Percentiles rank a stretch among this genome's conserved stretches.
phyloP scores from a whole-genome alignment of 768 basidiomycete species.

The Lentinula guzmanii region DNA sequence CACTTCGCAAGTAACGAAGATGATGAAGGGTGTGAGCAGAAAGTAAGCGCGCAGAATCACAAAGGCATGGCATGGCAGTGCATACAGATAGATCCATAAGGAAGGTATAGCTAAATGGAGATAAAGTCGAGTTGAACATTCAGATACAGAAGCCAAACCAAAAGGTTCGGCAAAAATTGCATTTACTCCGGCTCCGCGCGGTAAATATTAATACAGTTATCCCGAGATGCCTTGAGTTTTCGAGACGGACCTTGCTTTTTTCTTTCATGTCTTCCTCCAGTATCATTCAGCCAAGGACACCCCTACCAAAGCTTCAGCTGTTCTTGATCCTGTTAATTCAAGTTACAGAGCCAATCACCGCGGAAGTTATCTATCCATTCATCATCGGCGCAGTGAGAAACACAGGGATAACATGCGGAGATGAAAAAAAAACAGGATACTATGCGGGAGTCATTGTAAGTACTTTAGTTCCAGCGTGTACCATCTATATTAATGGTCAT shows the following conservation, averaged over 20 bases:
- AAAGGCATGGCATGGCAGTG: too few relatives aligned
- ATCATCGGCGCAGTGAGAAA: slow-evolving; percentile 11
- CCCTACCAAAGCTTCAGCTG: slow-evolving; percentile 33
- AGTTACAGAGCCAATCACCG: slow-evolving; percentile 24
- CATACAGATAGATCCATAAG: too few relatives aligned
- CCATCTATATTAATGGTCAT: background rate
- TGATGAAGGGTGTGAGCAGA: too few relatives aligned
- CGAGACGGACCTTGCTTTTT: background rate
- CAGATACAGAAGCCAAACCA: too few relatives aligned
- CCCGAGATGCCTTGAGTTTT: background rate
- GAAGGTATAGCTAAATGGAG: too few relatives aligned
- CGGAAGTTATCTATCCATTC: slow-evolving; percentile 20
- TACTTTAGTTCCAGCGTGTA: background rate
- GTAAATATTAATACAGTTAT: too few relatives aligned
- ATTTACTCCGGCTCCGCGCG: too few relatives aligned
- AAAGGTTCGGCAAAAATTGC: too few relatives aligned
- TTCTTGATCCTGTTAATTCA: slow-evolving; percentile 29
- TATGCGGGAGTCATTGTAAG: slow-evolving; percentile 16
- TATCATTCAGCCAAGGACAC: slow-evolving; percentile 12
- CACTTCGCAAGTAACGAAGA: too few relatives aligned
- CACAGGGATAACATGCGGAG: slow-evolving; percentile 12
- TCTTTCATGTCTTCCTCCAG: background rate
- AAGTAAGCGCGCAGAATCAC: too few relatives aligned
- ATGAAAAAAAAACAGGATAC: slow-evolving; percentile 15
- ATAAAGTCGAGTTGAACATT: too few relatives aligned